These are phyloP conservation scores for Gossypium rotundifolium DNA, from an alignment of 345 rosid species.

Conservation along the genomic window DNA sequence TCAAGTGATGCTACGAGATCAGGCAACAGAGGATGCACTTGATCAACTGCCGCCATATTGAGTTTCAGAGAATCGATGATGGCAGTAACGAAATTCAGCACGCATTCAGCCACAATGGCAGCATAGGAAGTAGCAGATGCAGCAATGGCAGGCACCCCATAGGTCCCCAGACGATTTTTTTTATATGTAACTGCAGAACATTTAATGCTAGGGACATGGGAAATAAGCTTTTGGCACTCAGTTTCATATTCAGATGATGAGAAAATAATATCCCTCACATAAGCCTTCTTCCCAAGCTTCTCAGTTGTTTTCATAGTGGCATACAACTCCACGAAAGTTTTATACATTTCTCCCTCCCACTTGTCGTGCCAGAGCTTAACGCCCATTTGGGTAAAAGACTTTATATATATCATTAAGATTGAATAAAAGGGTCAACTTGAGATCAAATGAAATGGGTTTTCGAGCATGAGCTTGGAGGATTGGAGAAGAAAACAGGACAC, in stretches of 20 bases:
- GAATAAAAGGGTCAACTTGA: neutral
- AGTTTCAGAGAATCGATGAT: conserved; percentile 71
- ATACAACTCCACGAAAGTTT: conserved; percentile 79
- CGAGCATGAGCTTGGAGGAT: conserved; percentile 17
- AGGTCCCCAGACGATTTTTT: conserved; percentile 70
- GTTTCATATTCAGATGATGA: conserved; percentile 67
- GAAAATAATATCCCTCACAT: conserved; percentile 61
- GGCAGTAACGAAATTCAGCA: conserved; percentile 83
- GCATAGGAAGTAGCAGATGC: conserved; percentile 64
- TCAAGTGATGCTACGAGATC: conserved; percentile 71
- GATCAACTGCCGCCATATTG: conserved; percentile 92
- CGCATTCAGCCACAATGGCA: conserved; percentile 79
- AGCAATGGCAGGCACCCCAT: conserved; percentile 87
- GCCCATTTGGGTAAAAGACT: conserved; percentile 46
- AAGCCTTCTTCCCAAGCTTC: conserved; percentile 83
- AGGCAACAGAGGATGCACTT: conserved; percentile 77
- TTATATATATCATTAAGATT: neutral
- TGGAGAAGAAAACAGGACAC: conserved; percentile 99
- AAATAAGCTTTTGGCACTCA: conserved; percentile 85
- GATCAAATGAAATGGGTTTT: neutral
- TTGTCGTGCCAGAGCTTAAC: conserved; percentile 92
- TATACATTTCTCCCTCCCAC: conserved; percentile 93
- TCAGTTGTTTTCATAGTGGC: conserved; percentile 87
- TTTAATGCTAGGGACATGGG: conserved; percentile 76
- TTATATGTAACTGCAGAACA: conserved; percentile 83